These are phyloP conservation scores for Elasticomyces elasticus DNA, from an alignment of 495 filamentous ascomycete genomes.

Conservation along the genomic window DNA sequence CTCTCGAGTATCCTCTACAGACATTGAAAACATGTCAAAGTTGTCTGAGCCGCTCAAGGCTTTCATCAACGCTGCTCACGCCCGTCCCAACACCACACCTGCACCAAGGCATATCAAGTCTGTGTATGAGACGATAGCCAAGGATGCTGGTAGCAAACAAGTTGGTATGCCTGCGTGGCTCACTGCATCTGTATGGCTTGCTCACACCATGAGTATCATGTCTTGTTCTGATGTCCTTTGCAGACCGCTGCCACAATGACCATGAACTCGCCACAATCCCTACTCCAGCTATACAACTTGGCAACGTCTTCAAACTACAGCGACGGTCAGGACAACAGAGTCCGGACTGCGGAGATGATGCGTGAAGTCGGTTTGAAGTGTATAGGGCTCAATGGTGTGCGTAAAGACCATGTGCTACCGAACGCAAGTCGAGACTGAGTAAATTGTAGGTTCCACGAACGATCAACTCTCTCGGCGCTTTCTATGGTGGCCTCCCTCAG, in stretches of 20 bases:
- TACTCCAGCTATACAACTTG: constrained; percentile 44
- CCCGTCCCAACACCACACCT: constrained; percentile 55
- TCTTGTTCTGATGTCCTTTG: constrained; percentile 11
- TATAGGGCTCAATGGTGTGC: constrained; percentile 65
- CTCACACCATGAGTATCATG: constrained; percentile 2
- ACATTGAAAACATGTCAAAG: constrained; percentile 54
- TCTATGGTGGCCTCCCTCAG: constrained; percentile 46
- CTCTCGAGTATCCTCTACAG: too few relatives aligned
- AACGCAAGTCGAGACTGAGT: background rate
- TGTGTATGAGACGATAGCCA: constrained; percentile 50
- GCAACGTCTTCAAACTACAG: constrained; percentile 33
- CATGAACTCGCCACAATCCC: constrained; percentile 60
- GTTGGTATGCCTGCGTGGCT: constrained; percentile 55
- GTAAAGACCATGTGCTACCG: background rate
- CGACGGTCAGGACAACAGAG: constrained; percentile 25
- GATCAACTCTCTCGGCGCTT: constrained; percentile 66
- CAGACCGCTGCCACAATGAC: constrained; percentile 66
- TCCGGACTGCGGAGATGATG: constrained; percentile 62
- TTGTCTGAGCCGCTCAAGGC: constrained; percentile 57
- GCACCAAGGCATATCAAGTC: constrained; percentile 50
- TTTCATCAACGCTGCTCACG: constrained; percentile 57
- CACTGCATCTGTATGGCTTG: constrained; percentile 45
- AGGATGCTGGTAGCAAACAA: constrained; percentile 42
- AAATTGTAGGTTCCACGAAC: constrained; percentile 57
- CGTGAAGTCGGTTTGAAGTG: constrained; percentile 73